Conservation (phyloP, 768 basidiomycete genomes). For the Udeniomyces megalosporus region DNA sequence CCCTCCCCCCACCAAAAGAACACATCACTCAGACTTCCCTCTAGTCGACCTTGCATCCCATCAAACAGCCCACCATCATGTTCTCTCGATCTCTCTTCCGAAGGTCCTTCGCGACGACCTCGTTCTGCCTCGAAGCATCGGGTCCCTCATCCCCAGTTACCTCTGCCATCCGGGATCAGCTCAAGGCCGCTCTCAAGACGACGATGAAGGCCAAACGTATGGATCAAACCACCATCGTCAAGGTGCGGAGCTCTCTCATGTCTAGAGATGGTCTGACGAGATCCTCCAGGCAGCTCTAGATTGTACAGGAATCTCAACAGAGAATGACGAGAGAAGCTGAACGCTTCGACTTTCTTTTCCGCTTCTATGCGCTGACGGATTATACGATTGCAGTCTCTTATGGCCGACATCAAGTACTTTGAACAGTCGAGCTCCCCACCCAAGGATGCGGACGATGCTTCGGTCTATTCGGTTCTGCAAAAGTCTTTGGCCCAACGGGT, state of each 20-base stretch:
- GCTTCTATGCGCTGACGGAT: background rate
- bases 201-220: constrained; percentile 7
- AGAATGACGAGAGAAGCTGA: too few relatives aligned
- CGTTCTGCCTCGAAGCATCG: too few relatives aligned
- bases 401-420: constrained; percentile 12
- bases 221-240: constrained; percentile 4
- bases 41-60: too few relatives aligned
- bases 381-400: constrained; percentile 4
- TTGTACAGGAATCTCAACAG: background rate
- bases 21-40: too few relatives aligned
- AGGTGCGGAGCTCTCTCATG: background rate
- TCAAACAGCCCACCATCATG: too few relatives aligned
- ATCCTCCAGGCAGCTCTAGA: background rate
- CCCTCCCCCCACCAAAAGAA: too few relatives aligned
- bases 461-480: constrained; percentile 8
- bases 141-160: background rate
- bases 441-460: background rate
- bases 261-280: background rate
- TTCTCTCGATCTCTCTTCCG: too few relatives aligned
- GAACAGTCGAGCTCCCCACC: constrained; percentile 11
- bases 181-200: constrained; percentile 14
- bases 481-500: constrained; percentile 9
- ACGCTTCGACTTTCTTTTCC: background rate
- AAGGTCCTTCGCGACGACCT: too few relatives aligned
- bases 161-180: constrained; percentile 1